Percentiles rank a stretch among this genome's conserved stretches.
Conservation (phyloP, 441 rosid species). For the Bruguiera hainesii region DNA sequence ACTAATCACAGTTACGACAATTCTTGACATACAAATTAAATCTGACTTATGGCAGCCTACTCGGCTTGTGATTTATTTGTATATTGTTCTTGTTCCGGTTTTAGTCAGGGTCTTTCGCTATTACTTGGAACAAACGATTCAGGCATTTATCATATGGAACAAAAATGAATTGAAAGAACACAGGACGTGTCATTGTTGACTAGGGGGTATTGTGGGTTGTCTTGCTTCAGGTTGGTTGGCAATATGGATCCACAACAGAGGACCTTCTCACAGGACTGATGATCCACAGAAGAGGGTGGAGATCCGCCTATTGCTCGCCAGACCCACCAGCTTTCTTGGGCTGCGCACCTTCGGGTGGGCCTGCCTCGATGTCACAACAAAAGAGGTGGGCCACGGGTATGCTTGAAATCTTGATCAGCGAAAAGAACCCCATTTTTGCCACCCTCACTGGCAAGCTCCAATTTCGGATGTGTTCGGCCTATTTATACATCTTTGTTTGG, state of each 20-base stretch:
- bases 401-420: constrained; percentile 35
- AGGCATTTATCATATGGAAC: too few relatives aligned
- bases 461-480: constrained; percentile 33
- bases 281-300: constrained; percentile 68
- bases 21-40: neutral
- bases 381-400: constrained; percentile 55
- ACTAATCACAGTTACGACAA: neutral
- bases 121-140: too few relatives aligned
- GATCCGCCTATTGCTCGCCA: constrained; percentile 15
- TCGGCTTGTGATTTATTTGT: too few relatives aligned
- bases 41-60: too few relatives aligned
- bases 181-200: neutral
- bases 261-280: constrained; percentile 42
- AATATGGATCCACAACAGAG: constrained; percentile 46
- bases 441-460: constrained; percentile 24
- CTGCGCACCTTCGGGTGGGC: constrained; percentile 33
- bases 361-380: constrained; percentile 38
- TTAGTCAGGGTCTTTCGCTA: too few relatives aligned
- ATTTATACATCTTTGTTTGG: constrained; percentile 29
- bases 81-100: too few relatives aligned
- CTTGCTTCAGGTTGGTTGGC: constrained; percentile 39
- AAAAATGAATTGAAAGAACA: neutral
- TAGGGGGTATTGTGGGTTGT: too few relatives aligned
- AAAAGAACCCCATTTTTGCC: constrained; percentile 24
- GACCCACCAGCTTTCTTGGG: constrained; percentile 43